Base-by-base conservation (phyloP, 2,329 filamentous ascomycete genomes). In the Aspergillus felis region DNA sequence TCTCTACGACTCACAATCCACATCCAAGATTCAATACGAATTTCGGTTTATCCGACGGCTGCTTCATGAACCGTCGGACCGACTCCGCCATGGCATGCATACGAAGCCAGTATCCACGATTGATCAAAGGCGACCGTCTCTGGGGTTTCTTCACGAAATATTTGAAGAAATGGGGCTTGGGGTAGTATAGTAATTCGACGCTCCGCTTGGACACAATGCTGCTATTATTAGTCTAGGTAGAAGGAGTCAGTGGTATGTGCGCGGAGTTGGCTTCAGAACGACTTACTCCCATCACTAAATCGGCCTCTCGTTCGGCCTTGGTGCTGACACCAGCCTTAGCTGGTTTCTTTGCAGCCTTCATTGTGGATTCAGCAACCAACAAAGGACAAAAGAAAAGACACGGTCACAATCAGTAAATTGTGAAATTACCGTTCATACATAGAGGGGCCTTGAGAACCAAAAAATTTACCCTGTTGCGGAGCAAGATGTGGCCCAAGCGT, bases 181-280 rank as follows among this genome's bases (percentile, higher is more conserved):
- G 82, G 69, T 90, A 88, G 73, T 97, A 97, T 14, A 96, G 79
- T 65, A 87, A 87, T 70, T 96, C 92, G n/a, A 97, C 92, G 66
- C 91, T 94, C 64, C 92, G 82, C 72, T 97, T 97, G 14, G 92
- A 96, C 17, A 92, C 88, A 64, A 96, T 96, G 68, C 90, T 95
- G 74, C 90, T 93, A 71, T 87, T 92, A 72, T 96, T 96, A 57
- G 92, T 97, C 84, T 90, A 66, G 52, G 48, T 61, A 41, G 7
- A 46, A 25, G 22, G 41, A 46, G 44, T 29, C 35, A 27, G 29
- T 28, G 22, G 25, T 53, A 28, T 44, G 51, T 27, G 28, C 29
- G 25, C n/a, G 38, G 8, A 20, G 44, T 50, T 25, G 51, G 35
- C 4, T 41, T 38, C 38, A 52, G 29, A 27, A 46, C 41, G 46